These are phyloP conservation scores for Solanum etuberosum DNA, from an alignment of 257 asterid species.

Conservation along the genomic window DNA sequence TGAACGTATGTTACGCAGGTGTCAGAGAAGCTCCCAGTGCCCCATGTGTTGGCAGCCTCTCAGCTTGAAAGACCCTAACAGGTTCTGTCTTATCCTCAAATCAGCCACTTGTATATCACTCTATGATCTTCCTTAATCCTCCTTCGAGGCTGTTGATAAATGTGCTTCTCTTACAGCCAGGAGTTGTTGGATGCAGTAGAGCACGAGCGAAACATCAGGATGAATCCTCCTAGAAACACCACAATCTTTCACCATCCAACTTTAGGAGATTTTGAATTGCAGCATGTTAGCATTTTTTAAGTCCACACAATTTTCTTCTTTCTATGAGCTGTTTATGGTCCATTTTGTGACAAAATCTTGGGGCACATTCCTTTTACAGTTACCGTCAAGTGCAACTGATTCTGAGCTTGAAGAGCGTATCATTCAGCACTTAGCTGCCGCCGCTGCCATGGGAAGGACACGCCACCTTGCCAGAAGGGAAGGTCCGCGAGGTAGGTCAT, in stretches of 20 bases:
- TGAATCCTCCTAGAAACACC: constrained; percentile 79
- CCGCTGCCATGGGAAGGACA: constrained; percentile 91
- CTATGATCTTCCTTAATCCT: not conserved
- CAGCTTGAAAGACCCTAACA: constrained; percentile 76
- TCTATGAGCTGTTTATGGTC: not conserved
- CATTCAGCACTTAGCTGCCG: constrained; percentile 88
- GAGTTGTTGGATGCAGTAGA: constrained; percentile 88
- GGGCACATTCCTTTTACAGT: constrained; percentile 24
- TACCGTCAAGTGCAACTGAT: constrained; percentile 73
- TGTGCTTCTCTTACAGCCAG: constrained; percentile 45
- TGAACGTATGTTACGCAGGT: constrained; percentile 30
- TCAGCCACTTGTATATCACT: not conserved
- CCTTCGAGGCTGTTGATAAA: not conserved
- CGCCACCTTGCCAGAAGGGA: constrained; percentile 80
- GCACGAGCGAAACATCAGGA: constrained; percentile 67
- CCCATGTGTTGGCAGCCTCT: constrained; percentile 94
- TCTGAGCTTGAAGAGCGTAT: constrained; percentile 85
- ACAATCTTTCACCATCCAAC: constrained; percentile 94
- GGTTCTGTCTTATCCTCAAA: constrained; percentile 26
- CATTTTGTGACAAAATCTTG: not conserved
- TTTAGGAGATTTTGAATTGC: constrained; percentile 87
- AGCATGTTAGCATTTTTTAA: constrained; percentile 47
- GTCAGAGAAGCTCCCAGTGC: constrained; percentile 92
- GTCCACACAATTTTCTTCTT: not conserved
- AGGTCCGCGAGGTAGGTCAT: constrained; percentile 58